Percentiles rank a stretch among this genome's conserved stretches.
Conservation (phyloP, 768 basidiomycete species). For the Cystofilobasidium bisporidii region DNA sequence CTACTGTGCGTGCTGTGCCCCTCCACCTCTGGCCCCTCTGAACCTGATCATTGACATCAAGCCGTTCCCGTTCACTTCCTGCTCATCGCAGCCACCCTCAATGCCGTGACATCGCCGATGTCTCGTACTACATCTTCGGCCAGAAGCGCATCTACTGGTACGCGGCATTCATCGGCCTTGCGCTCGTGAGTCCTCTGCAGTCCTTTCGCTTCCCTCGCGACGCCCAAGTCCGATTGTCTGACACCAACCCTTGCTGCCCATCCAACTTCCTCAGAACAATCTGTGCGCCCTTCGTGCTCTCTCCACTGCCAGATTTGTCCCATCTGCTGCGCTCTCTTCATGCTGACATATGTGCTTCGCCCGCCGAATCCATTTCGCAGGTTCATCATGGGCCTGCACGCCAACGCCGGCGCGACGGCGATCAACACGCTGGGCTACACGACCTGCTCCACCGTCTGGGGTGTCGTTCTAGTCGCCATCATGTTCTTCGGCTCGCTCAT, state of each 20-base stretch:
- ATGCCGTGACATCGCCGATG: conserved; percentile 31
- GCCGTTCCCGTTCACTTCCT: not conserved
- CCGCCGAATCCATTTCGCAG: not conserved
- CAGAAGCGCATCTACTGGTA: not conserved
- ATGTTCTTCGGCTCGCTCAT: conserved; percentile 30
- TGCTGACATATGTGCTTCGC: too few species aligned
- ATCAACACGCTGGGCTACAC: conserved; percentile 30
- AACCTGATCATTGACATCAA: too few species aligned
- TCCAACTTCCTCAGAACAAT: not conserved
- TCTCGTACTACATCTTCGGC: conserved; percentile 23
- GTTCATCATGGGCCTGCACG: not conserved
- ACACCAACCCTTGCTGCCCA: too few species aligned
- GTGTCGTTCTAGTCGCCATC: conserved; percentile 26
- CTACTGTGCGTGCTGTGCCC: not conserved
- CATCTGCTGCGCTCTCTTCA: too few species aligned
- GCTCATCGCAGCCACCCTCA: conserved; percentile 8
- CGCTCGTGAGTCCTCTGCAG: not conserved
- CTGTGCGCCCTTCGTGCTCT: too few species aligned
- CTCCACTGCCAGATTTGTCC: not conserved
- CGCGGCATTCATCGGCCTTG: conserved; percentile 29
- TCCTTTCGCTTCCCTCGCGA: too few species aligned
- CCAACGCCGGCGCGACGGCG: too few species aligned
- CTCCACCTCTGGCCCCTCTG: too few species aligned
- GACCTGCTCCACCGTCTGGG: conserved; percentile 30
- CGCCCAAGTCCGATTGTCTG: too few species aligned